phyloP scores from a whole-genome alignment of 2,329 filamentous ascomycete species.

The Trichoderma atroviride region DNA sequence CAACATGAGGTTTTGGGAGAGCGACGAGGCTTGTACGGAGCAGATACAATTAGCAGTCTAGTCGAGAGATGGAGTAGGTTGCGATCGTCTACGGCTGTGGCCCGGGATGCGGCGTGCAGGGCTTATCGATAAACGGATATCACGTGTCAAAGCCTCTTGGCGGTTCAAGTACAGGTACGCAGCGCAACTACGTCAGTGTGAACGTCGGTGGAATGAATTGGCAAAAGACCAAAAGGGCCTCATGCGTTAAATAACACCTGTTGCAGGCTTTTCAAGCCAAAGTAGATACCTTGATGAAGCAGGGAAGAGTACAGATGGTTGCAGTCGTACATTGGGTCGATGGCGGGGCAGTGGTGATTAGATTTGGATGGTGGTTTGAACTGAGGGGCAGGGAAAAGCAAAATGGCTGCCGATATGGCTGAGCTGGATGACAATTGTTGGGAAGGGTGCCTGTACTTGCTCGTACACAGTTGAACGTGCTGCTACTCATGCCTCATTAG shows the following conservation, averaged over 20 bases:
- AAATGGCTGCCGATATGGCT: neutral
- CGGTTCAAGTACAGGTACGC: neutral
- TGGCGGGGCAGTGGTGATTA: neutral
- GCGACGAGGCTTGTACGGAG: constrained; percentile 3
- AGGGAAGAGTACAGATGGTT: neutral
- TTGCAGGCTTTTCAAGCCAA: neutral
- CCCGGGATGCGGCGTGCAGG: neutral
- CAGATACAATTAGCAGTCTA: neutral
- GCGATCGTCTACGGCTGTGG: constrained; percentile 13
- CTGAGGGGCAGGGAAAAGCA: neutral
- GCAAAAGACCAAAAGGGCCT: neutral
- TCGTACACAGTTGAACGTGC: neutral
- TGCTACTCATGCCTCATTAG: neutral
- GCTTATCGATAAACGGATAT: constrained; percentile 23
- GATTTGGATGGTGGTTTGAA: neutral
- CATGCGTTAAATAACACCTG: neutral
- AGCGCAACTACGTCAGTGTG: neutral
- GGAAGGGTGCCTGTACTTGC: neutral
- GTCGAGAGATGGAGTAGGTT: constrained; percentile 5
- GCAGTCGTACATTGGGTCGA: neutral
- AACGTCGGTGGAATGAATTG: neutral
- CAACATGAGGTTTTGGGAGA: neutral
- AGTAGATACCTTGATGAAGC: neutral
- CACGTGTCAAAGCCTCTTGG: constrained; percentile 18
- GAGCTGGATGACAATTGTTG: neutral